phyloP scores from a whole-genome alignment of 371 early-diverging fungal species.

The Mucor racemosus region DNA sequence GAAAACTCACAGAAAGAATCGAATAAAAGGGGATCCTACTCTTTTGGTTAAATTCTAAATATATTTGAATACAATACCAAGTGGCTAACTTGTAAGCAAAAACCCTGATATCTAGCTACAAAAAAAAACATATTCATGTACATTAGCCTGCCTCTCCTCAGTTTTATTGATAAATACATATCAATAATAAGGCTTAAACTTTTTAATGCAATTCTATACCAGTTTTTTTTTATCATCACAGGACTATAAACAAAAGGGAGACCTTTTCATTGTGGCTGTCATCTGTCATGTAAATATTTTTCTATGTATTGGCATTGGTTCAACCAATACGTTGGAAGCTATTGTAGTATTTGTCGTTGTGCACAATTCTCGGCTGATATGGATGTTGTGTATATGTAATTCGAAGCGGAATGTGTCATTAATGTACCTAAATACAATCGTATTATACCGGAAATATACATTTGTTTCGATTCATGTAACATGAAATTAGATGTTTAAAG shows the following conservation, averaged over 20 bases:
- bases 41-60: neutral
- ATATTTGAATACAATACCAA: neutral
- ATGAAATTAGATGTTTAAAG: too few relatives aligned
- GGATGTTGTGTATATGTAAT: neutral
- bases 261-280: neutral
- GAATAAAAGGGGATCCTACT: neutral
- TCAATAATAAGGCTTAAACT: neutral
- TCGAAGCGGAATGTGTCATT: too few relatives aligned
- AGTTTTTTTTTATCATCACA: neutral
- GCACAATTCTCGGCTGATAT: neutral
- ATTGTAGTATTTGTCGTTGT: neutral
- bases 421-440: too few relatives aligned
- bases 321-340: conserved; percentile 1
- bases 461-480: too few relatives aligned
- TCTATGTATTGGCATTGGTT: neutral
- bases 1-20: conserved; percentile 3
- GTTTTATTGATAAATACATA: neutral
- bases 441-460: too few relatives aligned
- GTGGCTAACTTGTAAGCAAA: conserved; percentile 1
- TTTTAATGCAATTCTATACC: too few relatives aligned
- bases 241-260: neutral
- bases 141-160: neutral
- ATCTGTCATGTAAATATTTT: neutral
- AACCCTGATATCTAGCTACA: neutral
- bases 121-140: neutral